Evolutionary conservation across 176 grass and related monocot species (phyloP), one percentile per base, ranked within the genome.

Genomic region (Aegilops longissima): DNA sequence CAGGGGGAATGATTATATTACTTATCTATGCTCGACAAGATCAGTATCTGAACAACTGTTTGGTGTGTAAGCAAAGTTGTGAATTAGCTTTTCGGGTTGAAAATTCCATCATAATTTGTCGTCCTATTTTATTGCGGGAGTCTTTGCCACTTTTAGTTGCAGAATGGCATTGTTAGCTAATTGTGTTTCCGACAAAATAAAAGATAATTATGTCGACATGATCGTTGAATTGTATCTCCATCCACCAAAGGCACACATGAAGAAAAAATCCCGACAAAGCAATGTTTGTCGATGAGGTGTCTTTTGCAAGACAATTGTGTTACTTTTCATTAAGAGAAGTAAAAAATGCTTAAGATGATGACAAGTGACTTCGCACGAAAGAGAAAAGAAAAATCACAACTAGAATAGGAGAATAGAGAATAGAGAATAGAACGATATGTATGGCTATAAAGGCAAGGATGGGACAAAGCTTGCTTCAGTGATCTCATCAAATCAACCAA

Each of bases 41-140:
- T 77, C 47, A 82, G 88, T 79, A 83, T 66, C 65, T 9, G 64
- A 86, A 83, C 79, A 90, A 86, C 84, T 73, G 79, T 82, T 83
- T 78, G 73, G 84, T 86, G 79, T 78, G 73, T 44, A 79, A 71
- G 80, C 79, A 83, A 90, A 86, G 79, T 44, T 90, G 66, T 16
- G 40, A 56, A 30, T 74, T 76, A 76, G 24, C 73, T 73, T 86
- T 78, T 65, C 44, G 29, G 5, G 12, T 70, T 71, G 17, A 65
- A 90, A 77, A 72, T 82, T 40, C 51, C 2, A 76, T 34, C 24
- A 52, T 24, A 71, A 31, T 54, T 77, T 79, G 33, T 39, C 56
- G 73, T 79, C 58, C 45, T 87, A 78, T 66, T 87, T 23, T 65
- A 83, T 71, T 82, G 49, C 78, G 21, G 3, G 36, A 51, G 68